Evolutionary conservation across 2,329 filamentous ascomycete species (phyloP).

Genomic region (Ophiostoma novo-ulmi): DNA sequence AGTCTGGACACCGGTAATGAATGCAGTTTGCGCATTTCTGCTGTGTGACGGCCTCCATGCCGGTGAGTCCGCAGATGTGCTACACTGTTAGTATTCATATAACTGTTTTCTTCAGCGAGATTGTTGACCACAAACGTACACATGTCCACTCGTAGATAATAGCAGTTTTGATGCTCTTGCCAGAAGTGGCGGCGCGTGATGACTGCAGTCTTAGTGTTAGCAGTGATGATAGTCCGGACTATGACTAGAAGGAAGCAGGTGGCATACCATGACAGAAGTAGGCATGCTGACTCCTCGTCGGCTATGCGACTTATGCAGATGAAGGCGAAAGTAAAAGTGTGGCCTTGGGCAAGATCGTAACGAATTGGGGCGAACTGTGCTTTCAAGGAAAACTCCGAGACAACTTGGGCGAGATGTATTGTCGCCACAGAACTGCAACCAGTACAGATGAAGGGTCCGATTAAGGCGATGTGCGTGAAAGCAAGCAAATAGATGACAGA

Average conservation of each 20-base stretch:
- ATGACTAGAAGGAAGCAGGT: background rate
- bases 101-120: background rate
- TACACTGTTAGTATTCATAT: background rate
- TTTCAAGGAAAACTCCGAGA: background rate
- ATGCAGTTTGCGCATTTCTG: conserved; percentile 14
- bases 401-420: background rate
- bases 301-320: too few species aligned
- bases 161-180: background rate
- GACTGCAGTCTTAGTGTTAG: background rate
- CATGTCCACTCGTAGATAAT: conserved; percentile 9
- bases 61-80: conserved; percentile 1
- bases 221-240: background rate
- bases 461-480: background rate
- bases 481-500: background rate
- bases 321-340: background rate
- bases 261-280: background rate
- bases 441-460: background rate
- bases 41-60: conserved; percentile 9
- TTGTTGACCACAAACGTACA: background rate
- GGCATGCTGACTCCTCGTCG: background rate
- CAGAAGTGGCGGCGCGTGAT: background rate
- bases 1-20: conserved; percentile 11
- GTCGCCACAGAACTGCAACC: background rate
- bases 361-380: background rate
- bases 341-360: background rate